These are phyloP conservation scores for Penicillium cinerascens DNA, from an alignment of 495 filamentous ascomycete genomes.

Conservation along the genomic window DNA sequence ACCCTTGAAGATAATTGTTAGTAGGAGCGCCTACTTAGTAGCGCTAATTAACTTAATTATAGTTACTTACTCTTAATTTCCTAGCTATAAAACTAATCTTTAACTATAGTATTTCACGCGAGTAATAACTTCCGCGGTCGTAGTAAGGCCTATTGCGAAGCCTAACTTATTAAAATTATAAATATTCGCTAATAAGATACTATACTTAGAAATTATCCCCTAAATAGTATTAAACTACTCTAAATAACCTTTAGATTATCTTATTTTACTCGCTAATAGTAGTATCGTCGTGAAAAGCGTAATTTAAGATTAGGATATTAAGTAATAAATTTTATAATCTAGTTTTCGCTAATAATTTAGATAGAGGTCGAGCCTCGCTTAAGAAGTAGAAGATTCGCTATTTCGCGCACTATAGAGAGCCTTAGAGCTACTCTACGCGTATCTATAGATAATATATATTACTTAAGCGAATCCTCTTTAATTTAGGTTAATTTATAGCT, in stretches of 20 bases:
- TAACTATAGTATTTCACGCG: slow-evolving; percentile 17
- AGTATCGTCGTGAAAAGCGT: no score
- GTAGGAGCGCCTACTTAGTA: slow-evolving; percentile 17
- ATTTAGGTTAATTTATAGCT: no score
- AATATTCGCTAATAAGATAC: neutral
- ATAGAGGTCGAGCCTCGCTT: no score
- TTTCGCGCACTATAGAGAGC: no score
- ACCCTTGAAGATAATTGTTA: slow-evolving; percentile 30
- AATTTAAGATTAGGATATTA: no score
- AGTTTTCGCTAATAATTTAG: no score
- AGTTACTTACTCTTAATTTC: slow-evolving; percentile 13
- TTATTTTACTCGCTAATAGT: neutral
- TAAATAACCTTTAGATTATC: neutral
- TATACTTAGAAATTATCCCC: neutral
- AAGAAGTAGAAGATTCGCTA: no score
- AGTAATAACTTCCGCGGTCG: slow-evolving; percentile 29
- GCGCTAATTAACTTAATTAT: slow-evolving; percentile 31
- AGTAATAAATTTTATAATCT: no score
- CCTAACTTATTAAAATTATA: slow-evolving; percentile 38
- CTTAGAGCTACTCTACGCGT: no score
- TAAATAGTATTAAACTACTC: neutral
- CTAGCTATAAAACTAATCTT: slow-evolving; percentile 23
- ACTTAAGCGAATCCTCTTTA: no score
- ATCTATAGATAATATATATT: no score
- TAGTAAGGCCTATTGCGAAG: slow-evolving; percentile 38